Evolutionary conservation across 169 alveolate species (phyloP).

Genomic region (Plasmodium gaboni): DNA sequence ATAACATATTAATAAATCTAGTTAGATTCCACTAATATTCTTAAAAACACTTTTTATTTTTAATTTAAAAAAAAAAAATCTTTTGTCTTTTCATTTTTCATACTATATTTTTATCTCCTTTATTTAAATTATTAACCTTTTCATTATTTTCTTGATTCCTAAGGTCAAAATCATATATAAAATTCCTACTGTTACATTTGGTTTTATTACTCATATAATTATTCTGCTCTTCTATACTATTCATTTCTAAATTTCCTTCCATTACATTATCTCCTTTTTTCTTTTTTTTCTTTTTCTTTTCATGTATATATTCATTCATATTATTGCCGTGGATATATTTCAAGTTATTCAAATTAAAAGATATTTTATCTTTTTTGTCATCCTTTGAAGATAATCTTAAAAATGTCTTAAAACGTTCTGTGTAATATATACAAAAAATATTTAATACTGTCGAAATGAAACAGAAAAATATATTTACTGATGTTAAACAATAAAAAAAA

Average conservation of each 20-base stretch:
- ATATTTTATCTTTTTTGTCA: not conserved
- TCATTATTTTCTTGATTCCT: too few relatives aligned
- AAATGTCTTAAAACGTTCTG: constrained; percentile 26
- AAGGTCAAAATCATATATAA: too few relatives aligned
- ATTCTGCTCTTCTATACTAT: not conserved
- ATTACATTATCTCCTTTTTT: not conserved
- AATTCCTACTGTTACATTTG: too few relatives aligned
- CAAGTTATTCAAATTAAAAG: not conserved
- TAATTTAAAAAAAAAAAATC: too few relatives aligned
- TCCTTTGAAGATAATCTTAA: constrained; percentile 6
- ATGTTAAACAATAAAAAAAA: constrained; percentile 28
- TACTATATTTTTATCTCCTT: too few relatives aligned
- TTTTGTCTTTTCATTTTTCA: too few relatives aligned
- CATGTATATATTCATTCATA: not conserved
- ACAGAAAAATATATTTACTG: constrained; percentile 16
- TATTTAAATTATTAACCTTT: too few relatives aligned
- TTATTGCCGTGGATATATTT: not conserved
- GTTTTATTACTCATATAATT: not conserved
- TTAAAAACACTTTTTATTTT: too few relatives aligned
- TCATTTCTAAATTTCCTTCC: not conserved
- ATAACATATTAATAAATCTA: too few relatives aligned
- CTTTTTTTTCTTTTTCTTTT: not conserved
- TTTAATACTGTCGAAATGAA: constrained; percentile 39
- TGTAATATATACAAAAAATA: constrained; percentile 19
- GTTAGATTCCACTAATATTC: too few relatives aligned